Conservation (phyloP, 228 moss, liverwort and hornwort species). For the Sphagnum fallax region DNA sequence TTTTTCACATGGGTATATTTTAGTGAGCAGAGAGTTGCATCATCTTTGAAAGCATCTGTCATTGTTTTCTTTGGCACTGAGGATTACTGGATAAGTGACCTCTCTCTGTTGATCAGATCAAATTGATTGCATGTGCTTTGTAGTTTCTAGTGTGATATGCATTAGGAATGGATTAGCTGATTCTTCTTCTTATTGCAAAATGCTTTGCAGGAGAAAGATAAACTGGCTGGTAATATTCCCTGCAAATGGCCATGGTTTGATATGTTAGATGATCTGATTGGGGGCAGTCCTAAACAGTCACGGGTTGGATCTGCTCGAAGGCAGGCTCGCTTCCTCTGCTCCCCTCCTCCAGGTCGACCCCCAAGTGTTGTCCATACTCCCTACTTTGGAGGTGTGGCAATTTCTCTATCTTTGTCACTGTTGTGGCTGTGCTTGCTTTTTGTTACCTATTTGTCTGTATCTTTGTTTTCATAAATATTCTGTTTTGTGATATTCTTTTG, state of each 20-base stretch:
- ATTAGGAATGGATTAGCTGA: too few species aligned
- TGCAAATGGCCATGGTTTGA: slow-evolving; percentile 79
- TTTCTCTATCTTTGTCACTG: not conserved
- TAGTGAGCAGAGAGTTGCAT: not conserved
- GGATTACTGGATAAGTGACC: too few species aligned
- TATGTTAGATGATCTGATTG: slow-evolving; percentile 54
- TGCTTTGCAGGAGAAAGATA: slow-evolving; percentile 46
- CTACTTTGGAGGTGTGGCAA: slow-evolving; percentile 38
- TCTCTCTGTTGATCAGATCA: too few species aligned
- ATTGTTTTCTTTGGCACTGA: too few species aligned
- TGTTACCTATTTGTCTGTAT: too few species aligned
- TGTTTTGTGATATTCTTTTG: too few species aligned
- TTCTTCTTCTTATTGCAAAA: too few species aligned
- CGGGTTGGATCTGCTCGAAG: slow-evolving; percentile 53
- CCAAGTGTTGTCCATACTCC: slow-evolving; percentile 23
- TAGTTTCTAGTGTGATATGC: too few species aligned
- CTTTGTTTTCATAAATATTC: too few species aligned
- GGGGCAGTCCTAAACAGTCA: slow-evolving; percentile 62
- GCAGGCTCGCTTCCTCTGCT: slow-evolving; percentile 46
- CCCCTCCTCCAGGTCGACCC: slow-evolving; percentile 42
- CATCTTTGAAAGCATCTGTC: too few species aligned
- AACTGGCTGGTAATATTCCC: slow-evolving; percentile 51
- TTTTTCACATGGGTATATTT: not conserved
- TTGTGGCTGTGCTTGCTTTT: not conserved
- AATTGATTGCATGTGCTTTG: too few species aligned